Percentiles rank a stretch among this genome's conserved stretches.
phyloP scores from a whole-genome alignment of 202 grass and related monocot genomes.

The Digitaria exilis region DNA sequence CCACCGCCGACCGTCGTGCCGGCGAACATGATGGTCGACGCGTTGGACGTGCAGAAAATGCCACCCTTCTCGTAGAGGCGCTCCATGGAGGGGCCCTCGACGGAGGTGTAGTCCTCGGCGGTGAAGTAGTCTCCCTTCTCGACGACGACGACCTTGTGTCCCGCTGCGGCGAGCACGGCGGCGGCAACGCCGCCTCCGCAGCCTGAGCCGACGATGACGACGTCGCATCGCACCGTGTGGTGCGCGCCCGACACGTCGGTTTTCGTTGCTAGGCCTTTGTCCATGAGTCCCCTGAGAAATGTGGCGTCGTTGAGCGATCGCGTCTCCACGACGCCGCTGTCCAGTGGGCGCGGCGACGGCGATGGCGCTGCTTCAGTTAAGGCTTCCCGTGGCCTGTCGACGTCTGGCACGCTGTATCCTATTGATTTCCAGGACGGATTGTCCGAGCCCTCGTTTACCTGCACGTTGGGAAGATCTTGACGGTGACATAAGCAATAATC shows the following conservation, averaged over 20 bases:
- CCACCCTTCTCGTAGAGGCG: slow-evolving; percentile 59
- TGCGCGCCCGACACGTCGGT: neutral
- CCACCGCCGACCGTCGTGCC: slow-evolving; percentile 68
- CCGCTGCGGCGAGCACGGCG: slow-evolving; percentile 57
- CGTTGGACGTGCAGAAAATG: slow-evolving; percentile 42
- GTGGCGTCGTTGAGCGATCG: slow-evolving; percentile 13
- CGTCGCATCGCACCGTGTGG: slow-evolving; percentile 52
- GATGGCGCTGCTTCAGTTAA: neutral
- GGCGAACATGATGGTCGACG: slow-evolving; percentile 39
- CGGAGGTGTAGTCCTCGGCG: slow-evolving; percentile 46
- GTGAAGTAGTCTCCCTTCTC: slow-evolving; percentile 76
- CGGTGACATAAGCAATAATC: neutral
- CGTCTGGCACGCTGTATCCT: slow-evolving; percentile 53
- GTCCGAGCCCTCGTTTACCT: slow-evolving; percentile 63
- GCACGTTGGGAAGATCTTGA: neutral
- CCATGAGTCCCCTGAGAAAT: slow-evolving; percentile 35
- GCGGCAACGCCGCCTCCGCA: slow-evolving; percentile 65
- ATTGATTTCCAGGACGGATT: slow-evolving; percentile 82
- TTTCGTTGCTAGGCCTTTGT: slow-evolving; percentile 39
- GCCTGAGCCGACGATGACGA: slow-evolving; percentile 67
- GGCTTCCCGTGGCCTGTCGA: slow-evolving; percentile 13
- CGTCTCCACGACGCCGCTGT: slow-evolving; percentile 57
- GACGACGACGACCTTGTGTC: slow-evolving; percentile 66
- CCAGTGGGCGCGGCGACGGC: slow-evolving; percentile 38
- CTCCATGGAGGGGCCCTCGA: slow-evolving; percentile 60